Evolutionary conservation across 768 basidiomycete genomes (phyloP), one percentile per base, ranked within the genome.

Genomic region (Gelatoporia subvermispora): DNA sequence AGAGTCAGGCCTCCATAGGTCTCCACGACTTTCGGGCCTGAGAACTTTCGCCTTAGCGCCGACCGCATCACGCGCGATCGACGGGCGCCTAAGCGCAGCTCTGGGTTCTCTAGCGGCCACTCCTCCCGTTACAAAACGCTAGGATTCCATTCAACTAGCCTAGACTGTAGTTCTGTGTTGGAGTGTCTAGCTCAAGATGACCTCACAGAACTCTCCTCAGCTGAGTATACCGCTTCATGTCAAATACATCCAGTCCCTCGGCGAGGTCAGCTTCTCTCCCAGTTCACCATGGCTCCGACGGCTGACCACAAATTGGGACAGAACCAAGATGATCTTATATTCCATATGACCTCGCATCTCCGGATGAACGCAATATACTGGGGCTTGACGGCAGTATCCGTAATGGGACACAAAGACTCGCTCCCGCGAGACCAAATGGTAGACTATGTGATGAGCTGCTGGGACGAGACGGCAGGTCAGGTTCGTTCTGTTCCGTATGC

Each of bases 361-460:
- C 88, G 95, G 7, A 73, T 99, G 68, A 98, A 97, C 65, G 95
- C 93, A 2, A 74, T 98, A 8, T 99, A 96, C 66, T 99, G 96
- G 96, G 96, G 93, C 8, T 72, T 93, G 35, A 92, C 88, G 0
- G 93, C 96, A 0, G 70, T 95, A 2, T 87, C 77, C 34, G 72
- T 93, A 40, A 88, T 98, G 84, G 79, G 76, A 1, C 78, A 77
- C 39, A 71, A 80, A 47, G 86, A 93, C 42, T 91, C 91, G 0
- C 71, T 99, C 44, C 78, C 88, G 56, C 70, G 84, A 35, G 81
- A 91, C 21, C 92, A 91, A 53, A 89, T 89, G 77, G 78, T 98
- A 24, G 75, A 76, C 2, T 98, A 89, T 63, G 92, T 97, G 44
- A 78, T 93, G 82, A 85, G 82, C 56, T 99, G 96, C 65, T 98